Evolutionary conservation across 2,329 filamentous ascomycete genomes (phyloP), one percentile per base, ranked within the genome.

Genomic region (Colletotrichum destructivum): DNA sequence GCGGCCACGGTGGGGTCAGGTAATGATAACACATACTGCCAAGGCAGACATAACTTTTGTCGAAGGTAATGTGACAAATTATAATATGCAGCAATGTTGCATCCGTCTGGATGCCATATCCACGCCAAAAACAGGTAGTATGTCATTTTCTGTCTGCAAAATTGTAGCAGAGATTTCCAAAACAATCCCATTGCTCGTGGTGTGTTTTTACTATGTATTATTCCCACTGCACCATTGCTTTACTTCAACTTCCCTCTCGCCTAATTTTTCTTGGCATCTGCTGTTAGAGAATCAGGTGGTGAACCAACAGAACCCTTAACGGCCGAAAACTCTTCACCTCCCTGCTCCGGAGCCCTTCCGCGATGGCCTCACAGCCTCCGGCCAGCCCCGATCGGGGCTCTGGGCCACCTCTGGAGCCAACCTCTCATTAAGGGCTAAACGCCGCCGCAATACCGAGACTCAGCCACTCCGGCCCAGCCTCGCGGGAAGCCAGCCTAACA

Each of bases 181-280:
- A 31, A 31, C 31, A 31, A 31, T 31, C 31, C 31, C 31, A 31
- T 31, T 31, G 31, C 31, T 31, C 31, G 31, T 31, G 31, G 31
- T 31, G 31, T 23, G 23, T 26, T 26, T 3, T 26, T 26, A 26
- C 23, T 26, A 26, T 26, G 23, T 23, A 23, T 23, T 23, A 23
- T 23, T 23, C 23, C 23, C 23, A 23, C 23, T 23, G 23, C 23
- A 23, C 23, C 23, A 23, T 23, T 31, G 6, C 26, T 31, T 31
- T 31, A 31, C 4, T 7, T 3, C n/a, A 55, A 55, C 52, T 55
- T 55, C 11, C n/a, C n/a, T 49, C 59, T 49, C 26, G 21, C 55
- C 38, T 59, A 44, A 59, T 59, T 44, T 47, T 60, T 60, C 56
- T 60, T 47, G 13, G 56, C 42, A 60, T 46, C 56, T 13, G 4